Conservation (phyloP, 371 early-diverging fungal species). For the Neoconidiobolus thromboides region DNA sequence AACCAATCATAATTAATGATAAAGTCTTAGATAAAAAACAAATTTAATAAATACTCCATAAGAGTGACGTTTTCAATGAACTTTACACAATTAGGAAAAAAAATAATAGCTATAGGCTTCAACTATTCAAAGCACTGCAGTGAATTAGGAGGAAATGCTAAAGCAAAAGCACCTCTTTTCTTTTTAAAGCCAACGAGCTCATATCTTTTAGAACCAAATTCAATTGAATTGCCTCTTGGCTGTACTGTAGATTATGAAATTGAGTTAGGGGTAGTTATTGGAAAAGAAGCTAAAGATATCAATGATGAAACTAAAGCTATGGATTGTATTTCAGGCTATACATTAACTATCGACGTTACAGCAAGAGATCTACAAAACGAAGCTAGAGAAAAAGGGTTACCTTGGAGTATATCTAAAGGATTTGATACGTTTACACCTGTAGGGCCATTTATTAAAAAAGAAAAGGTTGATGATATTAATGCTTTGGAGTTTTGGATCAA, state of each 20-base stretch:
- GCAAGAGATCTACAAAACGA: conserved; percentile 72
- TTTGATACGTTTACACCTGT: conserved; percentile 90
- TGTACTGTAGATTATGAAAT: conserved; percentile 85
- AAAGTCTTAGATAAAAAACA: no score
- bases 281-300: conserved; percentile 62
- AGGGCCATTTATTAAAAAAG: conserved; percentile 62
- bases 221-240: conserved; percentile 61
- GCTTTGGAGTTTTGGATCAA: conserved; percentile 66
- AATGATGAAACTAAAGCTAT: conserved; percentile 28
- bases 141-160: conserved; percentile 67
- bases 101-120: conserved; percentile 82
- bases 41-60: no score
- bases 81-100: conserved; percentile 47
- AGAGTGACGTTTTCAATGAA: conserved; percentile 1
- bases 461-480: conserved; percentile 39
- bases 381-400: conserved; percentile 66
- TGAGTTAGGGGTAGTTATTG: conserved; percentile 86
- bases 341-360: conserved; percentile 80
- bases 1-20: no score
- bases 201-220: conserved; percentile 42
- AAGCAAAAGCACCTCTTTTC: conserved; percentile 74
- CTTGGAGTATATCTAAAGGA: conserved; percentile 86
- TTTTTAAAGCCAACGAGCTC: conserved; percentile 90
- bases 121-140: conserved; percentile 79
- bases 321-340: conserved; percentile 62